Percentiles rank a stretch among this genome's conserved stretches.
Evolutionary conservation across 306 rosid species (phyloP).

Genomic region (Casuarina glauca): DNA sequence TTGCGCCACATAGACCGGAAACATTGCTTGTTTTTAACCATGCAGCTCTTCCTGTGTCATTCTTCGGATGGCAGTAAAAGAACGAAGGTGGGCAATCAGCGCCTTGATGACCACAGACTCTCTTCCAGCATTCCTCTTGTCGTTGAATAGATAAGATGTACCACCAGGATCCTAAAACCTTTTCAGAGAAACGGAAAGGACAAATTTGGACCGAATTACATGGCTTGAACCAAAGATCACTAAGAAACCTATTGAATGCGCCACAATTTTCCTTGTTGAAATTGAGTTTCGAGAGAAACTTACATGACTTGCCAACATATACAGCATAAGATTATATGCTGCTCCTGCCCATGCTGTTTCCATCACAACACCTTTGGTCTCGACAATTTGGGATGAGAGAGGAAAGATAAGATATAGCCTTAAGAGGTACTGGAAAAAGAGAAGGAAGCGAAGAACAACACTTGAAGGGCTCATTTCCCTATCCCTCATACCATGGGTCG

Average conservation of each 20-base stretch:
- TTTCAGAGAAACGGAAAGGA: constrained; percentile 7
- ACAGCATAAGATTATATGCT: constrained; percentile 56
- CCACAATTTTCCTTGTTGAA: constrained; percentile 7
- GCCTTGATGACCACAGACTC: constrained; percentile 37
- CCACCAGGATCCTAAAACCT: constrained; percentile 62
- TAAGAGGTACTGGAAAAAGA: constrained; percentile 55
- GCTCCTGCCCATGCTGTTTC: constrained; percentile 78
- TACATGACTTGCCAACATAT: constrained; percentile 67
- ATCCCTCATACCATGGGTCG: constrained; percentile 46
- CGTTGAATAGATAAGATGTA: constrained; percentile 51
- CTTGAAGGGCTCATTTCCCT: constrained; percentile 45
- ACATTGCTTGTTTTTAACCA: not conserved
- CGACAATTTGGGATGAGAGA: constrained; percentile 47
- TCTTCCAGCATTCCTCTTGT: constrained; percentile 68
- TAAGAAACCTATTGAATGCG: not conserved
- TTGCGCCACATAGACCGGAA: not conserved
- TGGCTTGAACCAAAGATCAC: not conserved
- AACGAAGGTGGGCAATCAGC: constrained; percentile 39
- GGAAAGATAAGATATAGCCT: constrained; percentile 63
- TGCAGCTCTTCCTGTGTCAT: constrained; percentile 16
- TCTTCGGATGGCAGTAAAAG: constrained; percentile 39
- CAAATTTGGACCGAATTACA: not conserved
- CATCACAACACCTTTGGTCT: constrained; percentile 60
- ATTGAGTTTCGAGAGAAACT: constrained; percentile 25
- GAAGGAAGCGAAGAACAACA: constrained; percentile 41